Evolutionary conservation across 129 eudicot genomes (phyloP), one percentile per base, ranked within the genome.

Genomic region (Flaveria trinervia): DNA sequence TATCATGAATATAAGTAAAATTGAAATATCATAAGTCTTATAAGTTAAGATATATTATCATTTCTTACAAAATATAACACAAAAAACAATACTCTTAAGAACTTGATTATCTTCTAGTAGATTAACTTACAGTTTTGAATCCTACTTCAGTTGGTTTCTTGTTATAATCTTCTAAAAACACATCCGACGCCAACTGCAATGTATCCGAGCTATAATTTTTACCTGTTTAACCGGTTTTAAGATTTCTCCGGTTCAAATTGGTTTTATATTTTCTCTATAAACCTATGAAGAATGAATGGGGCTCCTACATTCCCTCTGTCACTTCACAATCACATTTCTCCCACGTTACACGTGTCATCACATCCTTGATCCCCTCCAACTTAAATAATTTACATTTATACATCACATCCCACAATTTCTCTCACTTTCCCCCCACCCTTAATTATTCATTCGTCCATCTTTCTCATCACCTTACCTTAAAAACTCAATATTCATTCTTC

Each of bases 381-480:
- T 52, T 41, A 23, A 62, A 3, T 18, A 18, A 64, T 55, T 64
- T 59, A 57, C 10, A 69, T 68, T 48, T 76, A 68, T 65, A 64
- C 65, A 64, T n/a, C 33, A 45, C 78, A 13, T 39, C 76, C 72
- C 43, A 83, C 74, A 83, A 66, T 70, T 73, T 83, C 69, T 78
- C 79, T 50, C 80, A 16, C 74, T 59, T 77, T 70, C 65, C 41
- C 69, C 69, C 52, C 43, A 55, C 64, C 72, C 49, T 39, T 60
- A 76, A 75, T 52, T 51, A 69, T 50, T 56, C 65, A 25, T 33
- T 57, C 77, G 61, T 70, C 70, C 68, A 67, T 61, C 55, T 13
- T 55, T 28, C 69, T 45, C 33, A 46, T 18, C 80, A 48, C 6
- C 41, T 3, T 1, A 60, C 7, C 48, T 36, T 16, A 1, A 46